A percentile compares a stretch with the other conserved stretches of the same genome.
phyloP scores from a whole-genome alignment of 1,284 basidiomycete species.

The Fomitiporia mediterranea region DNA sequence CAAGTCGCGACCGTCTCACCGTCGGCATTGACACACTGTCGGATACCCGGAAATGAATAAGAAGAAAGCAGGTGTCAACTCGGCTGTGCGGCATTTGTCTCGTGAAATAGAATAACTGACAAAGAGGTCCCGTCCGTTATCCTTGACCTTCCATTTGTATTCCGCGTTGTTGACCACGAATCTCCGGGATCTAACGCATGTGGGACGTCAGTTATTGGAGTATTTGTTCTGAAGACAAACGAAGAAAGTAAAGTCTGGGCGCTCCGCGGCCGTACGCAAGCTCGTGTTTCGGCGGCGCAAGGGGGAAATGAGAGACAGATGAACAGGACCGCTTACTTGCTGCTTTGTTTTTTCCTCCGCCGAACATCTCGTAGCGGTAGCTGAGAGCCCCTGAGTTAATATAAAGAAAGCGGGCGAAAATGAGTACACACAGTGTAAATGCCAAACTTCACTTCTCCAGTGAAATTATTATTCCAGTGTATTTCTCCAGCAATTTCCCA shows the following conservation, averaged over 20 bases:
- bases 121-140: slow-evolving; percentile 41
- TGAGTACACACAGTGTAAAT: slow-evolving; percentile 38
- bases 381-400: slow-evolving; percentile 28
- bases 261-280: background rate
- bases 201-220: background rate
- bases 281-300: background rate
- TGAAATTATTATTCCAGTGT: slow-evolving; percentile 44
- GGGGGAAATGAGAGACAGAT: background rate
- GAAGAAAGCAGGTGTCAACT: background rate
- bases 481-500: slow-evolving; percentile 52
- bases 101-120: slow-evolving; percentile 33
- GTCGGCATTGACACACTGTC: slow-evolving; percentile 47
- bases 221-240: background rate
- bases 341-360: slow-evolving; percentile 42
- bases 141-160: slow-evolving; percentile 56
- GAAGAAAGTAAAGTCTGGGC: background rate
- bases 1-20: slow-evolving; percentile 47
- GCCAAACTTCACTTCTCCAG: slow-evolving; percentile 46
- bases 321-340: slow-evolving; percentile 29
- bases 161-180: slow-evolving; percentile 47
- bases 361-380: slow-evolving; percentile 45
- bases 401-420: background rate
- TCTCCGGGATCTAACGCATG: slow-evolving; percentile 41
- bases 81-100: background rate
- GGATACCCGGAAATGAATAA: slow-evolving; percentile 7